These are phyloP conservation scores for Syncephalis plumigaleata DNA, from an alignment of 371 early-diverging fungal species.

Conservation along the genomic window DNA sequence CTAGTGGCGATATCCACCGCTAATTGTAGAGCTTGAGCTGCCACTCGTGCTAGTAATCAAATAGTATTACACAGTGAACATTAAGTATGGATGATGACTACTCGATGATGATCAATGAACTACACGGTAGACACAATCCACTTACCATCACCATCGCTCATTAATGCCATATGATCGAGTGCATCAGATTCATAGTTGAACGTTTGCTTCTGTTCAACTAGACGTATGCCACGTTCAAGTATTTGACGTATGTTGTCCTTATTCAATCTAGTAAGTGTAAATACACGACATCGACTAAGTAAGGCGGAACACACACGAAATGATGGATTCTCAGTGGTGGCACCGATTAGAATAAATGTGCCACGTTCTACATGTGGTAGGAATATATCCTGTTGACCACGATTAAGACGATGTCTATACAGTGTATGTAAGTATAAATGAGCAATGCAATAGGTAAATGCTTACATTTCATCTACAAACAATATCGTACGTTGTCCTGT, in stretches of 20 bases:
- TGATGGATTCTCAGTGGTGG: slow-evolving; percentile 84
- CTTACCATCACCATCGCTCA: slow-evolving; percentile 54
- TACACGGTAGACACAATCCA: no score
- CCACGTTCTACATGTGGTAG: slow-evolving; percentile 68
- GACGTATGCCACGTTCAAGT: slow-evolving; percentile 25
- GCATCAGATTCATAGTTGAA: slow-evolving; percentile 23
- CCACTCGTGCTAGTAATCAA: slow-evolving; percentile 47
- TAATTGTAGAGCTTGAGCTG: slow-evolving; percentile 50
- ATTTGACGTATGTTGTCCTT: slow-evolving; percentile 34
- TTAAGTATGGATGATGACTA: no score
- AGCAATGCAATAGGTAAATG: background rate
- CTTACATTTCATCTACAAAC: slow-evolving; percentile 66
- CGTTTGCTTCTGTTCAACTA: slow-evolving; percentile 9
- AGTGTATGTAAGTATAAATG: background rate
- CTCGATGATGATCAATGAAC: no score
- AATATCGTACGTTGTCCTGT: slow-evolving; percentile 49
- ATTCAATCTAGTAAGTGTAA: slow-evolving; percentile 46
- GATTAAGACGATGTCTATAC: slow-evolving; percentile 58
- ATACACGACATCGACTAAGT: slow-evolving; percentile 60
- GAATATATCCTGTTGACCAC: slow-evolving; percentile 76
- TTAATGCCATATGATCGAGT: slow-evolving; percentile 27
- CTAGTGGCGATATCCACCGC: slow-evolving; percentile 14
- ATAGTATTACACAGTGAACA: no score
- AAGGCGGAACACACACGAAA: slow-evolving; percentile 71
- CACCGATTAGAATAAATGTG: slow-evolving; percentile 56